These are phyloP conservation scores for Lantana camara DNA, from an alignment of 257 asterid species.

Conservation along the genomic window DNA sequence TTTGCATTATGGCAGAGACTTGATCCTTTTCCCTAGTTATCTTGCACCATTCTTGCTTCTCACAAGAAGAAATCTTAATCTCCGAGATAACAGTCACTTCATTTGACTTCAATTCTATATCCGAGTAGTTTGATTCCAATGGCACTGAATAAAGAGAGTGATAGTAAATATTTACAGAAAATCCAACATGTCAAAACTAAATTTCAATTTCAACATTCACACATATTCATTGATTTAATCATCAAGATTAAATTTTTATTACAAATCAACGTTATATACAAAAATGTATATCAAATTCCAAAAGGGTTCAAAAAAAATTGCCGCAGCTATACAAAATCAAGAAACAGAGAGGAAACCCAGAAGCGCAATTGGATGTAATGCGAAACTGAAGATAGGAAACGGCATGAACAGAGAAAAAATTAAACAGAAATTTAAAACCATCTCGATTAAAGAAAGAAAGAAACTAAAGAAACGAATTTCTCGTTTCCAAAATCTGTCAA, in stretches of 20 bases:
- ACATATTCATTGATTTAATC: not conserved
- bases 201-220: constrained; percentile 5
- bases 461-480: constrained; percentile 9
- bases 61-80: constrained; percentile 45
- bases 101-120: constrained; percentile 60
- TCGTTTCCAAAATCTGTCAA: not conserved
- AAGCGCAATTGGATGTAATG: constrained; percentile 22
- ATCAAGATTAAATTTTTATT: constrained; percentile 19
- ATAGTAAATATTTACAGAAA: constrained; percentile 17
- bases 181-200: constrained; percentile 17
- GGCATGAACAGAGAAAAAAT: not conserved
- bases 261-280: not conserved
- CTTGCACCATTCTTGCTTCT: constrained; percentile 79
- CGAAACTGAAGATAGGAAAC: constrained; percentile 2
- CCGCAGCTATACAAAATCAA: constrained; percentile 1
- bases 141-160: constrained; percentile 61
- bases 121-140: constrained; percentile 51
- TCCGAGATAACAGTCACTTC: constrained; percentile 61
- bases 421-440: not conserved
- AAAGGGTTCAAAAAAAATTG: not conserved
- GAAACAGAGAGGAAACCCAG: constrained; percentile 15
- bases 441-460: not conserved
- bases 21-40: constrained; percentile 76
- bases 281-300: constrained; percentile 18
- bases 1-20: constrained; percentile 62